Evolutionary conservation across 768 basidiomycete species (phyloP).

Genomic region (Lactarius tabidus): DNA sequence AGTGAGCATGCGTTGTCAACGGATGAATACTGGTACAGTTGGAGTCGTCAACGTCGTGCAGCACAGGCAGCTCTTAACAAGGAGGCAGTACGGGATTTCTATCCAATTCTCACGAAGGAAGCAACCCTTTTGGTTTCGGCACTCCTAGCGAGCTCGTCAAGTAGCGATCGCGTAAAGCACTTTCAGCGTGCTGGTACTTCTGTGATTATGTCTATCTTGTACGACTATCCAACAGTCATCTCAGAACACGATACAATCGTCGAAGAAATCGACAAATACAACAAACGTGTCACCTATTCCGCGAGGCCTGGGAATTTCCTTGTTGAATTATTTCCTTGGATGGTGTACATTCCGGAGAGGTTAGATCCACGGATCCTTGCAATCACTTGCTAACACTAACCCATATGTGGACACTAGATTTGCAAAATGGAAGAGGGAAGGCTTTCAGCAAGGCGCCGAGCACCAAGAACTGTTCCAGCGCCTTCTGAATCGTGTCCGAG

Average conservation of each 20-base stretch:
- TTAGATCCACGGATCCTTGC: neutral
- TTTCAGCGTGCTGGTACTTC: conserved; percentile 28
- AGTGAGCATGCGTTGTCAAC: neutral
- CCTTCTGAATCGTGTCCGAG: conserved; percentile 10
- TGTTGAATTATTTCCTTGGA: conserved; percentile 15
- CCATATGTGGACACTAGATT: neutral
- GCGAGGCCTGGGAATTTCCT: neutral
- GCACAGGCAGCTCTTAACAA: conserved; percentile 30
- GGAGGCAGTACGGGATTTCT: conserved; percentile 24
- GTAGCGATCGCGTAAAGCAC: conserved; percentile 30
- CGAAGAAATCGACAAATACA: neutral
- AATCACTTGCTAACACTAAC: neutral
- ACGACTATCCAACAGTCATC: conserved; percentile 23
- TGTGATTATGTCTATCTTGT: conserved; percentile 23
- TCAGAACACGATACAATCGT: neutral
- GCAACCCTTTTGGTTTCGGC: conserved; percentile 30
- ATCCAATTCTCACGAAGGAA: conserved; percentile 31
- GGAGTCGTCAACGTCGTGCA: conserved; percentile 29
- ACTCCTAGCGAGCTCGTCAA: conserved; percentile 29
- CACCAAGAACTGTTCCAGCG: conserved; percentile 1
- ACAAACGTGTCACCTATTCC: neutral
- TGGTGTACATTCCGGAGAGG: conserved; percentile 12
- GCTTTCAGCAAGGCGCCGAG: neutral
- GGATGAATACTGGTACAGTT: conserved; percentile 24
- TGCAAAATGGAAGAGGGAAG: conserved; percentile 15